These are phyloP conservation scores for Allomyces macrogynus DNA, from an alignment of 192 early-diverging fungal species.

Conservation along the genomic window DNA sequence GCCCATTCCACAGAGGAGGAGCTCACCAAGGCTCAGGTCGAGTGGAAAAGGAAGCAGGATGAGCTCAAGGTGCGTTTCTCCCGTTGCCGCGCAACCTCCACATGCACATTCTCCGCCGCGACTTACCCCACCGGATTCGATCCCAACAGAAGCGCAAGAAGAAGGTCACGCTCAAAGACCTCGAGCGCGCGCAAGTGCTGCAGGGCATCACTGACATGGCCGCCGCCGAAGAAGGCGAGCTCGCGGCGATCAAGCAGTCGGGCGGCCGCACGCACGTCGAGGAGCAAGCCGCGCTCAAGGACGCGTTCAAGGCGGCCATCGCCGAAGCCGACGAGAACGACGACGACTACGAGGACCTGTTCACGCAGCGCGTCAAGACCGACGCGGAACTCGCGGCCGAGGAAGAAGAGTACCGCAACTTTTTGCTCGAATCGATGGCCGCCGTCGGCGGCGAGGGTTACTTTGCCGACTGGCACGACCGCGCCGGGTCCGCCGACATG, in stretches of 20 bases:
- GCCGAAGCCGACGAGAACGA: slow-evolving; percentile 22
- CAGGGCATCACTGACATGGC: slow-evolving; percentile 22
- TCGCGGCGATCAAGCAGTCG: slow-evolving; percentile 13
- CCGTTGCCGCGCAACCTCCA: no score
- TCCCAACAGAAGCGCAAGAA: slow-evolving; percentile 15
- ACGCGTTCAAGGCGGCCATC: slow-evolving; percentile 32
- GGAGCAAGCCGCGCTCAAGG: slow-evolving; percentile 63
- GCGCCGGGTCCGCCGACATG: slow-evolving; percentile 24
- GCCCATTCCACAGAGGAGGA: slow-evolving; percentile 26
- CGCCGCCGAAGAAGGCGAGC: slow-evolving; percentile 13
- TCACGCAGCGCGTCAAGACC: slow-evolving; percentile 51
- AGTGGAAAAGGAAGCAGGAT: slow-evolving; percentile 47
- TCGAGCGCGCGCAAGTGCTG: slow-evolving; percentile 59
- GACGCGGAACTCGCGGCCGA: slow-evolving; percentile 58
- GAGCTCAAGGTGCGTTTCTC: slow-evolving; percentile 12
- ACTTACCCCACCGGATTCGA: no score
- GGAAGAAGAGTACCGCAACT: slow-evolving; percentile 73
- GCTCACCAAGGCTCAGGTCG: slow-evolving; percentile 29
- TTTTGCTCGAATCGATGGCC: slow-evolving; percentile 64
- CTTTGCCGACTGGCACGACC: slow-evolving; percentile 37
- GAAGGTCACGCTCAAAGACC: slow-evolving; percentile 62
- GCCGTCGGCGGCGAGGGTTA: slow-evolving; percentile 20
- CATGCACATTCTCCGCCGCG: no score
- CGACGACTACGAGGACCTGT: slow-evolving; percentile 38
- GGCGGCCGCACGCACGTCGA: slow-evolving; percentile 39